These are phyloP conservation scores for Inonotus obliquus DNA, from an alignment of 1,284 basidiomycete genomes.

Conservation along the genomic window DNA sequence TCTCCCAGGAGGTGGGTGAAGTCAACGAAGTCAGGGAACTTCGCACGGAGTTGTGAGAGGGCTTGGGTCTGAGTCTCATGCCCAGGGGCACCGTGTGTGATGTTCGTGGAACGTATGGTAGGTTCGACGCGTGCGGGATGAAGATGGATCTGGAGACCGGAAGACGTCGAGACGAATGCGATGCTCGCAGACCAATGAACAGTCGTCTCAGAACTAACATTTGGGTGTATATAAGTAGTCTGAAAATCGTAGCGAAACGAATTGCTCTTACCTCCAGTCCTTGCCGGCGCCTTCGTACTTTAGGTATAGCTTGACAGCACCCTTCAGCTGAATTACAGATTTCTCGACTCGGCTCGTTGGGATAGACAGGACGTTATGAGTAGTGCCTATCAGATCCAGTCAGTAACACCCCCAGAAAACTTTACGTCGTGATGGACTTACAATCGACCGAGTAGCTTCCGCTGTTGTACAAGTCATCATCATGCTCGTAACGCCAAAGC, in stretches of 20 bases:
- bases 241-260: neutral
- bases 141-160: constrained; percentile 8
- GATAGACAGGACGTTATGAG: constrained; percentile 29
- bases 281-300: constrained; percentile 8
- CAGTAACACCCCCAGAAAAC: neutral
- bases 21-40: constrained; percentile 25
- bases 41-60: constrained; percentile 20
- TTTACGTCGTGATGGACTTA: neutral
- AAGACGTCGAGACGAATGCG: constrained; percentile 1
- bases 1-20: constrained; percentile 24
- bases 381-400: constrained; percentile 24
- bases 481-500: constrained; percentile 18
- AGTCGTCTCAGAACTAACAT: constrained; percentile 7
- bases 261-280: constrained; percentile 14
- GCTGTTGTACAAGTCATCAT: constrained; percentile 15
- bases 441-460: constrained; percentile 8
- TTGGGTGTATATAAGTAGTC: neutral
- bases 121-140: constrained; percentile 2
- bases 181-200: constrained; percentile 13
- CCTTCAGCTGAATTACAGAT: constrained; percentile 28
- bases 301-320: constrained; percentile 26
- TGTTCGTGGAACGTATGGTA: neutral
- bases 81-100: constrained; percentile 13
- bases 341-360: constrained; percentile 25
- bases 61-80: constrained; percentile 20